These are phyloP conservation scores for Drechslera avenae DNA, from an alignment of 2,329 filamentous ascomycete species.

Conservation along the genomic window DNA sequence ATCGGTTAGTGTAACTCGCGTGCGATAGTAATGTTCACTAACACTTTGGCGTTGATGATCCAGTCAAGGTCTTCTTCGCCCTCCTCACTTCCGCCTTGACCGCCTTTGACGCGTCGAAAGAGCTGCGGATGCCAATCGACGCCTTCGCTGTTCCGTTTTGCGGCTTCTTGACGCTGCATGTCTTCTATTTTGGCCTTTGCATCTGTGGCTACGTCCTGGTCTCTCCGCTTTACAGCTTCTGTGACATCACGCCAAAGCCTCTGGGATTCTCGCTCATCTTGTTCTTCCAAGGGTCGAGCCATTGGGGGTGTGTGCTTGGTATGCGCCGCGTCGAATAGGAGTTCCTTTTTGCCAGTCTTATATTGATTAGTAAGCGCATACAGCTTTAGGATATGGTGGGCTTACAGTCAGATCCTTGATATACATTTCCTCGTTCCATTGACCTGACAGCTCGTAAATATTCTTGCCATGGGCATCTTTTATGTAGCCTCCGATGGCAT, in stretches of 20 bases:
- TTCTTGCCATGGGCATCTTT: constrained; percentile 85
- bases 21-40: constrained; percentile 38
- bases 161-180: constrained; percentile 85
- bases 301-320: constrained; percentile 76
- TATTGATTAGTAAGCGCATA: background rate
- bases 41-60: constrained; percentile 91
- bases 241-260: constrained; percentile 83
- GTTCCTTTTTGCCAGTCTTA: constrained; percentile 88
- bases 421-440: constrained; percentile 95
- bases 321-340: constrained; percentile 84
- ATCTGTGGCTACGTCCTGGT: constrained; percentile 88
- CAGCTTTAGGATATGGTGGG: constrained; percentile 1
- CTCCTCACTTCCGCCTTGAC: constrained; percentile 72
- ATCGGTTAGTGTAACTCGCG: constrained; percentile 9
- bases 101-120: constrained; percentile 76
- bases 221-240: constrained; percentile 78
- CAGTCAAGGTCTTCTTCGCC: constrained; percentile 91
- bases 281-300: constrained; percentile 79
- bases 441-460: constrained; percentile 84
- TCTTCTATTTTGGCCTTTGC: constrained; percentile 98
- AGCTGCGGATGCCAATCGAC: constrained; percentile 87
- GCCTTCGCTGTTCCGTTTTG: constrained; percentile 75
- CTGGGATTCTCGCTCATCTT: constrained; percentile 89
- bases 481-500: constrained; percentile 90
- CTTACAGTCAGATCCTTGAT: constrained; percentile 80